Evolutionary conservation across 2,329 filamentous ascomycete genomes (phyloP), one percentile per base, ranked within the genome.

Genomic region (Colletotrichum scovillei): DNA sequence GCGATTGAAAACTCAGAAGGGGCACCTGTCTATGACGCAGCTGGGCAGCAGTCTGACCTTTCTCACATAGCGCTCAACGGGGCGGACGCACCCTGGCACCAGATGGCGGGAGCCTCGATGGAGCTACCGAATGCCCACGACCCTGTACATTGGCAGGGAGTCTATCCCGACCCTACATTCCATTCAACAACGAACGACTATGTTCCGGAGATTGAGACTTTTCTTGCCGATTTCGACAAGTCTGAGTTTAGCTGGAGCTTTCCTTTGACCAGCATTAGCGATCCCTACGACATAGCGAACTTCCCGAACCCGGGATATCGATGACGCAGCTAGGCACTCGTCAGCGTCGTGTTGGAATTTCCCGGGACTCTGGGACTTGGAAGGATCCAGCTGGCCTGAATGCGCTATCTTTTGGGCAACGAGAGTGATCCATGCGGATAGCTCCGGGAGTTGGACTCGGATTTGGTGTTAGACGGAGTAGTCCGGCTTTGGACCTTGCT

Each of bases 171-270:
- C 2, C 35, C n/a, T n/a, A 7, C 69, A 1, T 69, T 59, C 46
- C 69, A 58, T 16, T 3, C 30, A 4, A 53, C 38, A 14, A n/a
- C 38, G 16, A 35, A 57, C 12, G 69, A 72, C 14, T 69, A 58
- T 14, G 53, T 69, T 3, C 73, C 73, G 24, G 73, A 75, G 53
- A 72, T 75, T 19, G 69, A 73, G 52, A 58, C 19, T 16, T 75
- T 73, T 19, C 57, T 75, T 14, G 73, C 73, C 22, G 73, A 75
- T 46, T 75, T 75, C n/a, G 65, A 63, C 35, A 69, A 65, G 46
- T 73, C 73, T 24, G 63, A 73, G 28, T 73, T 75, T 53, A 75
- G 66, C 57, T 75, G 73, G 73, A 73, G 60, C 56, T 67, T 75
- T 53, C 70, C 70, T 42, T n/a, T 73, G 53, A 56, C 58, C 19